Percentiles rank a stretch among this genome's conserved stretches.
These are phyloP conservation scores for Trichoderma koningii DNA, from an alignment of 2,329 filamentous ascomycete species.

Conservation along the genomic window DNA sequence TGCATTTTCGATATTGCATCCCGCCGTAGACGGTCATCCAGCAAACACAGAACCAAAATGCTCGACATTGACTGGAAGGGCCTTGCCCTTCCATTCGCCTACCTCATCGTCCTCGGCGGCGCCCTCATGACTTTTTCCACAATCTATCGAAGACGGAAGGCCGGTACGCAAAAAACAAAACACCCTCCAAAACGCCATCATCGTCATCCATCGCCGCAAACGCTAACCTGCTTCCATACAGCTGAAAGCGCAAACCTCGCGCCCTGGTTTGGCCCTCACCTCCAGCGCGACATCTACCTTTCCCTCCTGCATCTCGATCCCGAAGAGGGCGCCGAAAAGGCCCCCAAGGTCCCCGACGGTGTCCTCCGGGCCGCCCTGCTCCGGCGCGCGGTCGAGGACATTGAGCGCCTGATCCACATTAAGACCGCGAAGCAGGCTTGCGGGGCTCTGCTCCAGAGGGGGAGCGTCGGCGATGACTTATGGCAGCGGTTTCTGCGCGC, in stretches of 20 bases:
- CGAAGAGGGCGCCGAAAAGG: conserved; percentile 62
- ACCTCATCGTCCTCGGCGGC: conserved; percentile 82
- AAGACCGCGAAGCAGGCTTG: conserved; percentile 86
- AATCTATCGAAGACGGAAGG: conserved; percentile 91
- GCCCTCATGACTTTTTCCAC: conserved; percentile 90
- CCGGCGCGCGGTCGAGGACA: conserved; percentile 87
- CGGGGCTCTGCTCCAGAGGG: conserved; percentile 78
- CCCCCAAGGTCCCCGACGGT: conserved; percentile 73
- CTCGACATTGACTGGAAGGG: conserved; percentile 74
- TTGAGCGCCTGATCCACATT: conserved; percentile 86
- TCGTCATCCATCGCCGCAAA: conserved; percentile 2
- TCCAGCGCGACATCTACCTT: conserved; percentile 92
- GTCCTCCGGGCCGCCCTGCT: conserved; percentile 86
- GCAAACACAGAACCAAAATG: conserved; percentile 40
- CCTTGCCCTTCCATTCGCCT: conserved; percentile 84
- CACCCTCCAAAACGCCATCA: background rate
- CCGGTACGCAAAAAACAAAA: conserved; percentile 51
- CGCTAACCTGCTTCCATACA: conserved; percentile 38
- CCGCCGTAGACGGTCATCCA: background rate
- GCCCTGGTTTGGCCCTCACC: conserved; percentile 90
- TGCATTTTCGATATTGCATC: background rate
- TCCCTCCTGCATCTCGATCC: conserved; percentile 80
- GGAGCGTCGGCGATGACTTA: conserved; percentile 92
- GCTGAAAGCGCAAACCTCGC: conserved; percentile 80
- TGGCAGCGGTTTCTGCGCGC: conserved; percentile 90